Evolutionary conservation across 2,329 filamentous ascomycete genomes (phyloP).

Genomic region (Fusarium tupiense): DNA sequence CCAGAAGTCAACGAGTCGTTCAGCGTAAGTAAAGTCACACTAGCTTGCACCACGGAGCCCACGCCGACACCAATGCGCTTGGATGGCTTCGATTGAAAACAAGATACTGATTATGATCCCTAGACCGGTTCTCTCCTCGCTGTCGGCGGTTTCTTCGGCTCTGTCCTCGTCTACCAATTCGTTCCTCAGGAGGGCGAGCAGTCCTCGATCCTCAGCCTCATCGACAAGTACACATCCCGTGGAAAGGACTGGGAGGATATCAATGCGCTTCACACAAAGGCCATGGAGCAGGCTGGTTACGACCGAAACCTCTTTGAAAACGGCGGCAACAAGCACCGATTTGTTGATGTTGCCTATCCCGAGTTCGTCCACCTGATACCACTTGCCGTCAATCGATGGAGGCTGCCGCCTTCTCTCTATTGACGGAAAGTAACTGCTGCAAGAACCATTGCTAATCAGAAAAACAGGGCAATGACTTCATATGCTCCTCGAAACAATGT

Average conservation of each 20-base stretch:
- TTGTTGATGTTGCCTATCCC: constrained; percentile 64
- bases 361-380: constrained; percentile 59
- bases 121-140: constrained; percentile 61
- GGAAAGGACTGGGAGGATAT: constrained; percentile 61
- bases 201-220: constrained; percentile 57
- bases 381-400: neutral
- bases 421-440: neutral
- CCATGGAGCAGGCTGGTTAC: constrained; percentile 65
- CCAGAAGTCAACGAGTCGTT: constrained; percentile 63
- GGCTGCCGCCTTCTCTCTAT: neutral
- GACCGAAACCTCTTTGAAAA: constrained; percentile 66
- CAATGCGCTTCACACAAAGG: constrained; percentile 62
- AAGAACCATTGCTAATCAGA: constrained; percentile 33
- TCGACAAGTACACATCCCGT: constrained; percentile 59
- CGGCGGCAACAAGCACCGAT: constrained; percentile 53
- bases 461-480: constrained; percentile 56
- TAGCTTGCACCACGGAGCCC: constrained; percentile 25
- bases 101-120: constrained; percentile 18
- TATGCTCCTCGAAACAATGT: constrained; percentile 63
- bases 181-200: constrained; percentile 62
- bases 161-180: constrained; percentile 59
- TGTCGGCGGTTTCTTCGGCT: constrained; percentile 56
- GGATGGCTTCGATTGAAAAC: constrained; percentile 5
- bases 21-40: constrained; percentile 61
- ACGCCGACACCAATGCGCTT: neutral